Evolutionary conservation across 2,329 filamentous ascomycete species (phyloP), one percentile per base, ranked within the genome.

Genomic region (Talaromyces sp.): DNA sequence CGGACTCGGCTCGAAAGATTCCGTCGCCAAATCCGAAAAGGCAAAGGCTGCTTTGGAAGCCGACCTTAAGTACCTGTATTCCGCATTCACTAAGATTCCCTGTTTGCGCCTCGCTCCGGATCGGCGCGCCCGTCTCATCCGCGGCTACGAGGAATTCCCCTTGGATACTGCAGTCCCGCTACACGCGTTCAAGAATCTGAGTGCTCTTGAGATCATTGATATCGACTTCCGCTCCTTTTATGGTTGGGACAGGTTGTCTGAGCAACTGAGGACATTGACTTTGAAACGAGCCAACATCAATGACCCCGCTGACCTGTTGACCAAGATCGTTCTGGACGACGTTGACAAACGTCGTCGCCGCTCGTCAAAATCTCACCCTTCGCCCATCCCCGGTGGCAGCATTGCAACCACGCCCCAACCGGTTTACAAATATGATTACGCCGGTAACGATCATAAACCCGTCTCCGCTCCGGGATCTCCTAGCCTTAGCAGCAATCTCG

Each of bases 191-290:
- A 97, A 99, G 77, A 99, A 97, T 66, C 79, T 97, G 56, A 93
- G 93, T 74, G 89, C 91, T 21, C 81, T 99, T 63, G 94, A 99
- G 73, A 89, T 99, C 55, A 92, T 88, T 76, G 92, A 95, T 75
- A 88, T 97, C 70, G 94, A 99, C 74, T 97, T 96, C 70, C 86
- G 94, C 61, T 92, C 96, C 66, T 97, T 97, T 76, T 96, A 91
- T 74, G 94, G 94, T 59, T 99, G 94, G 94, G 93, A 99, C 71
- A 86, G 89, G 59, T 77, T 97, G 57, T 89, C 94, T 8, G 94
- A 99, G 70, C 92, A 97, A 72, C 78, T 99, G 62, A 87, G 91
- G 60, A 95, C 91, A 62, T 80, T 99, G 63, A 94, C 89, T 2
- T 80, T 99, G 63, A 96, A 91, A 76, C 86, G 91, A 65, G 93